phyloP scores from a whole-genome alignment of 2,329 filamentous ascomycete genomes.

The Paecilomyces formosus region DNA sequence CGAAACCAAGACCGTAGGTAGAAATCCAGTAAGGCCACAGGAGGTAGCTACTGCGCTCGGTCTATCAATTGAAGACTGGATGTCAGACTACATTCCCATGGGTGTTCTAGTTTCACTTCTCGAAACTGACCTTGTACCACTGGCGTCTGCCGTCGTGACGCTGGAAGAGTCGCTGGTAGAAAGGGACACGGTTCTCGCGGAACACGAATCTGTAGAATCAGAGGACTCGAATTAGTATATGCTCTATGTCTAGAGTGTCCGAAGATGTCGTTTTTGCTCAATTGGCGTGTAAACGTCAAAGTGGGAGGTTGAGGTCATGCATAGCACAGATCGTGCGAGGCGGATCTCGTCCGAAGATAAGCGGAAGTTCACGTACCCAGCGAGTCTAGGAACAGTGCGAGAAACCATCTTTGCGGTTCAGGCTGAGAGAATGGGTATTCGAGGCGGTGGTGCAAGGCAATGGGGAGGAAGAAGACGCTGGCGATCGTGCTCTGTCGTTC shows the following conservation, averaged over 20 bases:
- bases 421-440: constrained; percentile 14
- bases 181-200: constrained; percentile 61
- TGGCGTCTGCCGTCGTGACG: constrained; percentile 58
- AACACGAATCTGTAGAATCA: constrained; percentile 41
- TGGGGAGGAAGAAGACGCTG: constrained; percentile 20
- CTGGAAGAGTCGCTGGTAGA: constrained; percentile 62
- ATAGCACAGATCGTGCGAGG: background rate
- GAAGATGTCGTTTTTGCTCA: background rate
- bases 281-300: background rate
- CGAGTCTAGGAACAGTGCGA: constrained; percentile 35
- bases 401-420: constrained; percentile 32
- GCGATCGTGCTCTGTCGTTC: constrained; percentile 7
- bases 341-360: constrained; percentile 1
- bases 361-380: constrained; percentile 29
- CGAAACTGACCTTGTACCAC: constrained; percentile 60
- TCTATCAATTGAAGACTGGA: constrained; percentile 26
- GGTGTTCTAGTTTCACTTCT: background rate
- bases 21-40: constrained; percentile 55
- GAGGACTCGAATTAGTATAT: constrained; percentile 13
- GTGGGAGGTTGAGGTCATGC: background rate
- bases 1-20: constrained; percentile 41
- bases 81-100: constrained; percentile 8
- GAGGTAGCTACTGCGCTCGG: constrained; percentile 49
- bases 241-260: background rate
- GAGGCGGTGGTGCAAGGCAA: constrained; percentile 17